Percentiles rank a stretch among this genome's conserved stretches.
Conservation (phyloP, 495 filamentous ascomycete species). For the Chaetomidium leptoderma region DNA sequence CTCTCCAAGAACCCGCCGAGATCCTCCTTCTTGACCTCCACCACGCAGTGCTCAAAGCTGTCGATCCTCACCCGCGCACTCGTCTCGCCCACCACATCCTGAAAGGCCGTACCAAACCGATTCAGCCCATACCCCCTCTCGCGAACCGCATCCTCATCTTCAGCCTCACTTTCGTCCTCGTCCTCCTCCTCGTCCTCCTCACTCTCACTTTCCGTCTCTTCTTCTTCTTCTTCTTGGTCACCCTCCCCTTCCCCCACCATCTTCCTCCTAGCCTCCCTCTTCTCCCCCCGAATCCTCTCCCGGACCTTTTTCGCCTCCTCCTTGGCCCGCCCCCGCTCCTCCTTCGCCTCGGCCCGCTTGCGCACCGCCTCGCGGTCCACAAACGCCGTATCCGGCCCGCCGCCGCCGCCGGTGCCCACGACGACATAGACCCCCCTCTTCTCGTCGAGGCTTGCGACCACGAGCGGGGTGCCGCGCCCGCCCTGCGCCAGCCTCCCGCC, state of each 20-base stretch:
- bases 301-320: slow-evolving; percentile 56
- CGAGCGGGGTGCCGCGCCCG: slow-evolving; percentile 75
- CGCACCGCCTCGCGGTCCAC: slow-evolving; percentile 60
- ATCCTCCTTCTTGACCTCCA: slow-evolving; percentile 95
- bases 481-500: slow-evolving; percentile 64
- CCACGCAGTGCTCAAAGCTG: slow-evolving; percentile 94
- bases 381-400: slow-evolving; percentile 56
- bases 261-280: slow-evolving; percentile 52
- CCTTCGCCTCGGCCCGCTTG: slow-evolving; percentile 54
- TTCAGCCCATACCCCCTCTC: slow-evolving; percentile 70
- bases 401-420: slow-evolving; percentile 80
- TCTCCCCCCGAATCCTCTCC: slow-evolving; percentile 59
- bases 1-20: slow-evolving; percentile 85
- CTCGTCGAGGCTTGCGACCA: slow-evolving; percentile 86
- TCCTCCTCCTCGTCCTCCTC: slow-evolving; percentile 49
- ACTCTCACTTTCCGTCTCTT: slow-evolving; percentile 35
- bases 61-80: slow-evolving; percentile 87
- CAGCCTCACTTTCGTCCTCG: slow-evolving; percentile 59
- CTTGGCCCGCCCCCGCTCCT: slow-evolving; percentile 58
- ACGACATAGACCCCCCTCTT: slow-evolving; percentile 83
- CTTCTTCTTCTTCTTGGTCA: slow-evolving; percentile 22
- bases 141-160: slow-evolving; percentile 53
- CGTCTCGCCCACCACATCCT: slow-evolving; percentile 90
- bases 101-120: slow-evolving; percentile 90
- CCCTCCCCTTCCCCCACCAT: slow-evolving; percentile 33